phyloP scores from a whole-genome alignment of 768 basidiomycete genomes.

The Macrolepiota dolichaula region DNA sequence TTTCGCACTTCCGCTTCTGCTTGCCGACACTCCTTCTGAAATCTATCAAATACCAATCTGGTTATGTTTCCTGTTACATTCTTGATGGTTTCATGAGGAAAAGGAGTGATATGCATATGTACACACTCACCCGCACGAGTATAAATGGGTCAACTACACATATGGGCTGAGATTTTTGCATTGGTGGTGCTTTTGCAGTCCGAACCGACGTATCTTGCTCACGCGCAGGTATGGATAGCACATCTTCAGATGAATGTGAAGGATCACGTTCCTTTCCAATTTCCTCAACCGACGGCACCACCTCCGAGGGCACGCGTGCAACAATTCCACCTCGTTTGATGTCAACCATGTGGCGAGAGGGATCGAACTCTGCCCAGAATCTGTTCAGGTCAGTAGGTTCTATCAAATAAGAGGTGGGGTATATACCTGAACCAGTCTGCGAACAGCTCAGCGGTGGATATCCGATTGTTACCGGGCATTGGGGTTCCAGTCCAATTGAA shows the following conservation, averaged over 20 bases:
- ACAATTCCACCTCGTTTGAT: slow-evolving; percentile 40
- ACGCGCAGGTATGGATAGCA: not conserved
- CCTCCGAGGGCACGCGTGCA: slow-evolving; percentile 7
- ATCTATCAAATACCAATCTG: not conserved
- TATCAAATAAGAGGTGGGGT: slow-evolving; percentile 1
- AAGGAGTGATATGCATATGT: not conserved
- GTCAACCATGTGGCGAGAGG: slow-evolving; percentile 26
- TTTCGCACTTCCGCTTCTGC: slow-evolving; percentile 2
- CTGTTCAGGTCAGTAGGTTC: slow-evolving; percentile 23
- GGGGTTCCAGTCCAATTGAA: not conserved
- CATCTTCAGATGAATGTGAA: not conserved
- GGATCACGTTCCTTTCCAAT: no score
- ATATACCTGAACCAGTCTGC: slow-evolving; percentile 42
- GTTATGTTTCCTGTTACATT: slow-evolving; percentile 6
- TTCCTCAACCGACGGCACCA: not conserved
- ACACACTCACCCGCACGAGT: slow-evolving; percentile 27
- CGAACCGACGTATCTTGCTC: not conserved
- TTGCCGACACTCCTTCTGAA: slow-evolving; percentile 4
- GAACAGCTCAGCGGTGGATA: slow-evolving; percentile 21
- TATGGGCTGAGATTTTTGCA: slow-evolving; percentile 7
- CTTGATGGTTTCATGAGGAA: not conserved
- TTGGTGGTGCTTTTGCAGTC: not conserved
- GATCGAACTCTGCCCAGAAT: slow-evolving; percentile 43
- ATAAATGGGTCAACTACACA: slow-evolving; percentile 40
- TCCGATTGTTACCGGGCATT: not conserved